Percentiles rank a stretch among this genome's conserved stretches.
Conservation (phyloP, 345 rosid genomes). For the Kandelia obovata region DNA sequence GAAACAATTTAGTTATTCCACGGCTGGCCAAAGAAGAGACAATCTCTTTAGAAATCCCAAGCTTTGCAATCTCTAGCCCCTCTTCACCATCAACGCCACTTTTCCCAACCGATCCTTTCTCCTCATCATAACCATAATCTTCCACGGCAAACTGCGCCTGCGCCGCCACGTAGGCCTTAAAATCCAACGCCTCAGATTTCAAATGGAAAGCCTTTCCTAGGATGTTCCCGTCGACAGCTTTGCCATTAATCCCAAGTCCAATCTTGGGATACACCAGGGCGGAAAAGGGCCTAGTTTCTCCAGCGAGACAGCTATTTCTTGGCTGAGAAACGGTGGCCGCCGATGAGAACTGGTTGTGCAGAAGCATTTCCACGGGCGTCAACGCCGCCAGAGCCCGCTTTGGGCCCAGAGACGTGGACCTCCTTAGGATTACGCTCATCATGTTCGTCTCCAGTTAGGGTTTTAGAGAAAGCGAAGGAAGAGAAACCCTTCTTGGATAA, state of each 20-base stretch:
- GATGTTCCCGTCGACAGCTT: too few relatives aligned
- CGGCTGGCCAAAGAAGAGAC: constrained; percentile 57
- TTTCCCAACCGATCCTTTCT: constrained; percentile 19
- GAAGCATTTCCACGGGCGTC: constrained; percentile 24
- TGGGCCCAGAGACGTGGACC: constrained; percentile 30
- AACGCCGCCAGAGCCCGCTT: constrained; percentile 30
- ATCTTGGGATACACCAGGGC: not conserved
- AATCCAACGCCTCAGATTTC: constrained; percentile 46
- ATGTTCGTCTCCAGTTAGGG: constrained; percentile 19
- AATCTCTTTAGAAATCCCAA: constrained; percentile 70
- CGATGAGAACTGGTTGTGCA: constrained; percentile 11
- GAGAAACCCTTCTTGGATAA: not conserved
- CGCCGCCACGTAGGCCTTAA: constrained; percentile 36
- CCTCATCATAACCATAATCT: constrained; percentile 41
- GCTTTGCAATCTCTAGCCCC: constrained; percentile 64
- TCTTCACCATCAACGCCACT: constrained; percentile 34
- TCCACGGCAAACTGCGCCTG: constrained; percentile 54
- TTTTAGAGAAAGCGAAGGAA: not conserved
- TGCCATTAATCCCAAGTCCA: not conserved
- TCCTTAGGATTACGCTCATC: constrained; percentile 45
- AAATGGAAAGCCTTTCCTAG: constrained; percentile 43
- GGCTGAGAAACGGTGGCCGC: not conserved
- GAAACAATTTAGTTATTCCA: constrained; percentile 74
- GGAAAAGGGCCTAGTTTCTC: not conserved
- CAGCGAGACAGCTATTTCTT: not conserved